phyloP scores from a whole-genome alignment of 2,329 filamentous ascomycete species.

The Hypoxylon sp. region DNA sequence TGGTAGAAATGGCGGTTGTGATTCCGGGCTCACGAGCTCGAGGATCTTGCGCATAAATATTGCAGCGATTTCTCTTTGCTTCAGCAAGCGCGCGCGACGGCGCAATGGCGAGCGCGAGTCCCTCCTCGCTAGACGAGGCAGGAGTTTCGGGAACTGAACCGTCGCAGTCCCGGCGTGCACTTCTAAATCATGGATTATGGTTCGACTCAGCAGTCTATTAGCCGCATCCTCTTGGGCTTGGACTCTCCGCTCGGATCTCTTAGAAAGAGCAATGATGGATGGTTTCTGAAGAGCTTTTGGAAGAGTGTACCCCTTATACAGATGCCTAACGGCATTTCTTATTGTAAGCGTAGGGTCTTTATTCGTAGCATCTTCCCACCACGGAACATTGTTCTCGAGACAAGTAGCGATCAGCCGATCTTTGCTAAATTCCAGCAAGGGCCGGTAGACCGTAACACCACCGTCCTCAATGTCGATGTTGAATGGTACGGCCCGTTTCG shows the following conservation, averaged over 20 bases:
- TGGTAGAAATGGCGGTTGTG: slow-evolving; percentile 59
- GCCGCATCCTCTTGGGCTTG: slow-evolving; percentile 66
- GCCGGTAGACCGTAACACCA: slow-evolving; percentile 77
- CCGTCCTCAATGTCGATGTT: slow-evolving; percentile 69
- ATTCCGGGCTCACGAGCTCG: slow-evolving; percentile 66
- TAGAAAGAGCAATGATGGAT: slow-evolving; percentile 73
- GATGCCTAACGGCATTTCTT: slow-evolving; percentile 83
- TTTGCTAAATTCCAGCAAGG: slow-evolving; percentile 80
- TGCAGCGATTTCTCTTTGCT: slow-evolving; percentile 62
- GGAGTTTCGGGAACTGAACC: slow-evolving; percentile 61
- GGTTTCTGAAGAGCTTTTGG: slow-evolving; percentile 79
- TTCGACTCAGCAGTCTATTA: slow-evolving; percentile 66
- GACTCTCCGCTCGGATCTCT: slow-evolving; percentile 63
- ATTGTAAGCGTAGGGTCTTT: slow-evolving; percentile 80
- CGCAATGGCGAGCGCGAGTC: slow-evolving; percentile 43
- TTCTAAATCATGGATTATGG: slow-evolving; percentile 64
- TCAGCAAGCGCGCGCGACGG: slow-evolving; percentile 52
- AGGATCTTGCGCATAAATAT: slow-evolving; percentile 65
- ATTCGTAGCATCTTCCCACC: slow-evolving; percentile 92
- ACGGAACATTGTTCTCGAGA: slow-evolving; percentile 74
- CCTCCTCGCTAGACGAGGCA: slow-evolving; percentile 40
- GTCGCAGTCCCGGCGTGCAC: slow-evolving; percentile 64
- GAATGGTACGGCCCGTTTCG: slow-evolving; percentile 31
- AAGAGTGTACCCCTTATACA: slow-evolving; percentile 71
- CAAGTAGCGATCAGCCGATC: slow-evolving; percentile 82